A percentile compares a stretch with the other conserved stretches of the same genome.
These are phyloP conservation scores for Candida boleticola DNA, from an alignment of 805 yeast species.

Conservation along the genomic window DNA sequence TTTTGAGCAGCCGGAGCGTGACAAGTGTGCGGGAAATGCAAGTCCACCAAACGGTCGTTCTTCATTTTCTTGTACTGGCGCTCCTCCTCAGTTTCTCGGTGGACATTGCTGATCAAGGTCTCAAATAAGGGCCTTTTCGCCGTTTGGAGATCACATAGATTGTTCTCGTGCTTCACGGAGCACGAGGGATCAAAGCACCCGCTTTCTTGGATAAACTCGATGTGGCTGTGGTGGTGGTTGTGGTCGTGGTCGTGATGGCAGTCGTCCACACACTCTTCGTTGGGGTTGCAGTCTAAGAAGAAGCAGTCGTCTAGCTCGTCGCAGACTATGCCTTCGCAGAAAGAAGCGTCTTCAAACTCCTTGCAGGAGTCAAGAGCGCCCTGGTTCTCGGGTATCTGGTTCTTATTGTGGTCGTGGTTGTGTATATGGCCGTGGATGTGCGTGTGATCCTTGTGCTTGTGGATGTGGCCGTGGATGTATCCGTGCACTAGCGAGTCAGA, in stretches of 20 bases:
- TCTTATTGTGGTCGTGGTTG: constrained; percentile 37
- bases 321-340: constrained; percentile 41
- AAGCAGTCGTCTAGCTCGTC: constrained; percentile 45
- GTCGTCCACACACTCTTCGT: not conserved
- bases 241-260: not conserved
- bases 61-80: not conserved
- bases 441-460: constrained; percentile 58
- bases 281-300: constrained; percentile 26
- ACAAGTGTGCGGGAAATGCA: constrained; percentile 42
- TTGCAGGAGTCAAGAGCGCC: constrained; percentile 17
- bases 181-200: constrained; percentile 1
- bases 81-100: constrained; percentile 12
- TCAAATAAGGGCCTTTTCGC: constrained; percentile 37
- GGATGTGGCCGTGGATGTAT: constrained; percentile 67
- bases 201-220: not conserved
- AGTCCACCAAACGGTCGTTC: not conserved
- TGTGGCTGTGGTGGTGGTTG: not conserved
- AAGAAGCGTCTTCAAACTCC: constrained; percentile 29
- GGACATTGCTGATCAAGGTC: constrained; percentile 36
- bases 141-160: constrained; percentile 27
- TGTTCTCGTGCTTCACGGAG: constrained; percentile 11
- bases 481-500: constrained; percentile 35
- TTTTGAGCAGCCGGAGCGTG: too few species aligned
- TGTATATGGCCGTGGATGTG: constrained; percentile 71
- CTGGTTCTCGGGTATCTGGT: not conserved